A percentile compares a stretch with the other conserved stretches of the same genome.
Evolutionary conservation across 2,329 filamentous ascomycete genomes (phyloP).

Genomic region (Iodosphaeria phyllophila): DNA sequence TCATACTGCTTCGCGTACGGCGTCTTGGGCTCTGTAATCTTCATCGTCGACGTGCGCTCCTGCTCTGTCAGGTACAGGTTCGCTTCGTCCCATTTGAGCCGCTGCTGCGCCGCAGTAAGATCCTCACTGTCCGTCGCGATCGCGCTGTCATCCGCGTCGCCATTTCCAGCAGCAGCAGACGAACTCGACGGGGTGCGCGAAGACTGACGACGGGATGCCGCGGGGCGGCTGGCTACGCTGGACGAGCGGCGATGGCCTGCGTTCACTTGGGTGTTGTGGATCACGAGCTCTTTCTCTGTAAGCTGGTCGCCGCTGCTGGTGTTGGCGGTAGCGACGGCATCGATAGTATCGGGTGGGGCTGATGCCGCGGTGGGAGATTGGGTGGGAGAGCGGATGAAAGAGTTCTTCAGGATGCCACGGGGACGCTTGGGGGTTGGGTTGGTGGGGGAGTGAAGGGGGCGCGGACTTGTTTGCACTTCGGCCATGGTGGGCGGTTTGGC

Average conservation of each 20-base stretch:
- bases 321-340: slow-evolving; percentile 36
- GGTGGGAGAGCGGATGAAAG: slow-evolving; percentile 1
- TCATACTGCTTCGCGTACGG: slow-evolving; percentile 90
- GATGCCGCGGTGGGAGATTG: slow-evolving; percentile 1
- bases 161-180: too few relatives aligned
- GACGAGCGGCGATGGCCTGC: slow-evolving; percentile 76
- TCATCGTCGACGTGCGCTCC: slow-evolving; percentile 90
- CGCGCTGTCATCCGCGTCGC: slow-evolving; percentile 25
- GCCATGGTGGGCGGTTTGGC: slow-evolving; percentile 8
- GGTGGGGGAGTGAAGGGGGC: slow-evolving; percentile 6
- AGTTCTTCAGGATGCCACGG: slow-evolving; percentile 75
- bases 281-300: slow-evolving; percentile 71
- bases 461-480: slow-evolving; percentile 10
- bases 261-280: slow-evolving; percentile 89
- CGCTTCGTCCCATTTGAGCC: slow-evolving; percentile 95
- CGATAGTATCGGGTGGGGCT: too few relatives aligned
- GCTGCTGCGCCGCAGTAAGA: slow-evolving; percentile 47
- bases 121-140: slow-evolving; percentile 22
- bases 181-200: slow-evolving; percentile 24
- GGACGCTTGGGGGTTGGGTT: slow-evolving; percentile 9
- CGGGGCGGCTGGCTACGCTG: slow-evolving; percentile 44
- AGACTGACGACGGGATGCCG: slow-evolving; percentile 55
- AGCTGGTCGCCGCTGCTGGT: slow-evolving; percentile 29
- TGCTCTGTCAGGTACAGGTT: slow-evolving; percentile 96
- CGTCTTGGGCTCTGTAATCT: slow-evolving; percentile 97